Evolutionary conservation across 2,329 filamentous ascomycete species (phyloP).

Genomic region (Sordariomycetes sp.): DNA sequence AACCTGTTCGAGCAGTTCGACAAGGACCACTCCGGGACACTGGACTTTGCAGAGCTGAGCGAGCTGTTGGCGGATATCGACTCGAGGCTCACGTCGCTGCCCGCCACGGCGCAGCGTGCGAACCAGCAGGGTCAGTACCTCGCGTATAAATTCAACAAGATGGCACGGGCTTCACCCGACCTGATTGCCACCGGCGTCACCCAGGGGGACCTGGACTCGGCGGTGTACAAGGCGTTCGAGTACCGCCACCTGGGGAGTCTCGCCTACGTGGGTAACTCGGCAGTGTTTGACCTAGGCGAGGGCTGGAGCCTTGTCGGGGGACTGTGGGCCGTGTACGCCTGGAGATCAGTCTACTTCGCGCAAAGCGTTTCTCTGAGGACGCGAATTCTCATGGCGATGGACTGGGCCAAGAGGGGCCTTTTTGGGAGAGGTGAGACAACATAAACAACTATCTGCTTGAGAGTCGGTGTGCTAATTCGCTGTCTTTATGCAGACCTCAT

Average conservation of each 20-base stretch:
- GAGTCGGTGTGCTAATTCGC: neutral
- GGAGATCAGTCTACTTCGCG: slow-evolving; percentile 93
- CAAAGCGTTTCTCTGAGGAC: slow-evolving; percentile 93
- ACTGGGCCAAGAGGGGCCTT: slow-evolving; percentile 92
- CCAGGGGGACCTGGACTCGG: slow-evolving; percentile 84
- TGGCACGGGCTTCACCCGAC: slow-evolving; percentile 67
- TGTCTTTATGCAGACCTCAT: neutral
- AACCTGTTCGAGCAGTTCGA: slow-evolving; percentile 88
- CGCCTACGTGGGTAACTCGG: slow-evolving; percentile 93
- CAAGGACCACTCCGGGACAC: slow-evolving; percentile 81
- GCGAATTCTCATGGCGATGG: slow-evolving; percentile 83
- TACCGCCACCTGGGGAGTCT: slow-evolving; percentile 86
- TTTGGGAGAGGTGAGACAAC: slow-evolving; percentile 78
- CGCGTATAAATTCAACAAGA: slow-evolving; percentile 85
- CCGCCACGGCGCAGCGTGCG: slow-evolving; percentile 89
- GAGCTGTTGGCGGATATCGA: slow-evolving; percentile 90
- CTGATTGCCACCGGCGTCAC: slow-evolving; percentile 69
- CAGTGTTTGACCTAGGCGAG: slow-evolving; percentile 79
- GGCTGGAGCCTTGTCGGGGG: slow-evolving; percentile 74
- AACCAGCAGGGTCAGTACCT: slow-evolving; percentile 94
- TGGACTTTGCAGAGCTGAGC: slow-evolving; percentile 86
- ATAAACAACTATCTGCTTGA: neutral
- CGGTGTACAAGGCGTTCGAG: slow-evolving; percentile 88
- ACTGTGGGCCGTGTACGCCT: slow-evolving; percentile 87
- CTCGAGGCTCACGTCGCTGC: slow-evolving; percentile 83